Evolutionary conservation across 202 grass and related monocot genomes (phyloP).

Genomic region (Schoenoplectus triqueter): DNA sequence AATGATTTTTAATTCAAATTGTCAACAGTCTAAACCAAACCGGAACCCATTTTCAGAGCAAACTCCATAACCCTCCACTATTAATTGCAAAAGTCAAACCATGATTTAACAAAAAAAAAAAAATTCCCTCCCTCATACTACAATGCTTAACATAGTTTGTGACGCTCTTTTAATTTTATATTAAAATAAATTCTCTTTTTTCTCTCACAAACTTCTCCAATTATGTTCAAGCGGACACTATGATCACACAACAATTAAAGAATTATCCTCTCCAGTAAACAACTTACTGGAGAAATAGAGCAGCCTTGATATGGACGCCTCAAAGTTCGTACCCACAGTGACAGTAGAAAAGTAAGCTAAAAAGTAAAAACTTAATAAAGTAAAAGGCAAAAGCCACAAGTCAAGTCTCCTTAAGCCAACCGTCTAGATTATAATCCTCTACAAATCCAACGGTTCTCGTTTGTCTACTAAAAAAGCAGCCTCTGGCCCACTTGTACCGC

Average conservation of each 20-base stretch:
- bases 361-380: conserved; percentile 11
- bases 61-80: not conserved
- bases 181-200: not conserved
- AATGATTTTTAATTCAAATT: not conserved
- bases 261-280: not conserved
- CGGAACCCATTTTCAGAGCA: not conserved
- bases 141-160: not conserved
- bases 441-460: conserved; percentile 3
- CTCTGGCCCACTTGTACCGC: conserved; percentile 22
- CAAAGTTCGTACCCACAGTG: not conserved
- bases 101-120: not conserved
- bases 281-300: not conserved
- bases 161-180: not conserved
- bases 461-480: not conserved
- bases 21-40: conserved; percentile 2
- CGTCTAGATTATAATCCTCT: not conserved
- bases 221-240: not conserved
- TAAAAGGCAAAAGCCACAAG: conserved; percentile 25
- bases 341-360: not conserved
- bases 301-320: not conserved
- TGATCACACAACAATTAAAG: not conserved
- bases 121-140: not conserved
- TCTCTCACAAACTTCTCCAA: not conserved
- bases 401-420: conserved; percentile 27
- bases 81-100: conserved; percentile 14